Conservation (phyloP, 2,329 filamentous ascomycete genomes). For the Aspergillus sp. region DNA sequence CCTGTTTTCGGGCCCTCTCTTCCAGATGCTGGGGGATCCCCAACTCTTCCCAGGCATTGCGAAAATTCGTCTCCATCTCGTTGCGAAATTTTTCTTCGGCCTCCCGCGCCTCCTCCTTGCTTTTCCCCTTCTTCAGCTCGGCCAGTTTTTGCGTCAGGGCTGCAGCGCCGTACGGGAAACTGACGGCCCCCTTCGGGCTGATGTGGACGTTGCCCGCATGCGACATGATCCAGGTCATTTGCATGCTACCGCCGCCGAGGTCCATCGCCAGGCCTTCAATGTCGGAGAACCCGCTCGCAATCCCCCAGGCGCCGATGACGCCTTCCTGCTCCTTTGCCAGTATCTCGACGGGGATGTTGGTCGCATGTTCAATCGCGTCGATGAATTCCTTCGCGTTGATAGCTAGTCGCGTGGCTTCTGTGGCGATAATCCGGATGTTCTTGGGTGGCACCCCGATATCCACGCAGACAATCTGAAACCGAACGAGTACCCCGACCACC, state of each 20-base stretch:
- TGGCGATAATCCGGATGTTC: slow-evolving; percentile 76
- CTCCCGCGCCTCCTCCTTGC: slow-evolving; percentile 39
- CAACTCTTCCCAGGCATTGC: slow-evolving; percentile 57
- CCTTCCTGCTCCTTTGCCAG: slow-evolving; percentile 79
- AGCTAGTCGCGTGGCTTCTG: slow-evolving; percentile 80
- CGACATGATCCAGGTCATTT: slow-evolving; percentile 65
- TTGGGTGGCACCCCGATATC: slow-evolving; percentile 61
- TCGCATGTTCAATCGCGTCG: slow-evolving; percentile 57
- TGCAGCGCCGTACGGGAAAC: slow-evolving; percentile 67
- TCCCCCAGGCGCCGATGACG: slow-evolving; percentile 75
- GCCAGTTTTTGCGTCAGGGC: slow-evolving; percentile 58
- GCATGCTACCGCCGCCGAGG: slow-evolving; percentile 68
- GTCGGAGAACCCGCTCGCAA: slow-evolving; percentile 67
- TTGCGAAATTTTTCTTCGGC: slow-evolving; percentile 35
- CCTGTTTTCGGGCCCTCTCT: slow-evolving; percentile 41
- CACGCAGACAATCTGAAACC: slow-evolving; percentile 68
- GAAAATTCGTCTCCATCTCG: slow-evolving; percentile 56
- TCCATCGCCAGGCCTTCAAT: slow-evolving; percentile 79
- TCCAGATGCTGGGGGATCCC: slow-evolving; percentile 55
- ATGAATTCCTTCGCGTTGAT: slow-evolving; percentile 70
- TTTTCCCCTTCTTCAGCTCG: slow-evolving; percentile 39
- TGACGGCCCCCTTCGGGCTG: slow-evolving; percentile 57
- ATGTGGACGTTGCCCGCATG: slow-evolving; percentile 49
- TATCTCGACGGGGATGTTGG: slow-evolving; percentile 66
- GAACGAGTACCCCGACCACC: slow-evolving; percentile 64